Conservation (phyloP, 306 rosid species). For the Datisca glomerata region DNA sequence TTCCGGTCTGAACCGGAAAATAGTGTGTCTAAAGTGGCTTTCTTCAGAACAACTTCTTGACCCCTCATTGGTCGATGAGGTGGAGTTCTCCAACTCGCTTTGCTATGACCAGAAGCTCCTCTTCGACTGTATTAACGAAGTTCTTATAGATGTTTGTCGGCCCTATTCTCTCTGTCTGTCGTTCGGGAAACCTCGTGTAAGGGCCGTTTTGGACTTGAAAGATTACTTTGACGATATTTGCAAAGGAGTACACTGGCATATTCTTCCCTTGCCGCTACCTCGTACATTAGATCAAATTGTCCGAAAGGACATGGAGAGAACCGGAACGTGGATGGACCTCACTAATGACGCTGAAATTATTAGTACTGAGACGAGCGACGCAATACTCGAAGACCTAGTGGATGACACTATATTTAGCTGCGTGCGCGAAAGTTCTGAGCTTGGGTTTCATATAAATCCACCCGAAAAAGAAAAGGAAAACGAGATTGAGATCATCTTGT, state of each 20-base stretch:
- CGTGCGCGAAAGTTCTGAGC: slow-evolving; percentile 17
- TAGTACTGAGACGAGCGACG: slow-evolving; percentile 57
- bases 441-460: slow-evolving; percentile 9
- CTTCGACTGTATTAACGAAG: slow-evolving; percentile 55
- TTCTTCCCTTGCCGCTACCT: slow-evolving; percentile 56
- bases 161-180: slow-evolving; percentile 47
- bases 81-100: slow-evolving; percentile 44
- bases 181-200: slow-evolving; percentile 28
- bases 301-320: slow-evolving; percentile 62
- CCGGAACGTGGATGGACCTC: slow-evolving; percentile 64
- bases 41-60: slow-evolving; percentile 66
- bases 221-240: slow-evolving; percentile 33
- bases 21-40: slow-evolving; percentile 44
- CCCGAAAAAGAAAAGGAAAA: slow-evolving; percentile 26
- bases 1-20: slow-evolving; percentile 50
- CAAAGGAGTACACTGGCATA: slow-evolving; percentile 66
- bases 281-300: slow-evolving; percentile 74
- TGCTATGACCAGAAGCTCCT: slow-evolving; percentile 58
- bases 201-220: slow-evolving; percentile 34
- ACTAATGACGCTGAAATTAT: slow-evolving; percentile 50
- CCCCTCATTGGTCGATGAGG: slow-evolving; percentile 39
- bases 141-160: slow-evolving; percentile 50
- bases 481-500: slow-evolving; percentile 12
- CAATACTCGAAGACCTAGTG: slow-evolving; percentile 60
- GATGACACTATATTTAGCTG: slow-evolving; percentile 54